Percentiles rank a stretch among this genome's conserved stretches.
Evolutionary conservation across 805 yeast genomes (phyloP).

Genomic region (Priceomyces haplophilus): DNA sequence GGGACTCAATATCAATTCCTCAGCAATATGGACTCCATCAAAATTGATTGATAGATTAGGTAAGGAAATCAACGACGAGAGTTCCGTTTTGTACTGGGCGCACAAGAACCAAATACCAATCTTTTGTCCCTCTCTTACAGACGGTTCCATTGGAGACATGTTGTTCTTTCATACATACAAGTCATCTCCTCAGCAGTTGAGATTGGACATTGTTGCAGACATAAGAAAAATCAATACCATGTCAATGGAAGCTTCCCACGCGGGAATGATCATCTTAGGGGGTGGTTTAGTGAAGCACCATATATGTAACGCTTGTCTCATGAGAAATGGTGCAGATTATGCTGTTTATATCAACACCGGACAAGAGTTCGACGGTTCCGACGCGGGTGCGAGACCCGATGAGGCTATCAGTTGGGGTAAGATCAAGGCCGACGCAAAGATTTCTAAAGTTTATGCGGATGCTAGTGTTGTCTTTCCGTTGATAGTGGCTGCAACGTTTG

Average conservation of each 20-base stretch:
- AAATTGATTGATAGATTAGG: conserved; percentile 90
- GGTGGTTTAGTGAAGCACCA: conserved; percentile 97
- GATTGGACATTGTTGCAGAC: conserved; percentile 91
- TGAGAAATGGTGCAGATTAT: conserved; percentile 99
- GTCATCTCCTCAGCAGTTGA: conserved; percentile 82
- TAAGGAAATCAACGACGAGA: conserved; percentile 90
- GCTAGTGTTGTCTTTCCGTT: conserved; percentile 93
- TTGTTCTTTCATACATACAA: conserved; percentile 97
- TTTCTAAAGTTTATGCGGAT: conserved; percentile 92
- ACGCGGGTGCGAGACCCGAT: conserved; percentile 99
- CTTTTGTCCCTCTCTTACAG: conserved; percentile 96
- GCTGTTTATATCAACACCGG: conserved; percentile 98
- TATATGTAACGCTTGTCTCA: conserved; percentile 94
- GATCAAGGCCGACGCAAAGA: conserved; percentile 89
- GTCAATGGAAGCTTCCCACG: conserved; percentile 91
- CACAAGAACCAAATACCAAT: conserved; percentile 94
- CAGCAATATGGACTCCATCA: conserved; percentile 91
- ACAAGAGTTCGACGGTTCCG: conserved; percentile 98
- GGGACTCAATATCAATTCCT: conserved; percentile 58
- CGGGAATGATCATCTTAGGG: conserved; percentile 95
- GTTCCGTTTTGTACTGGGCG: conserved; percentile 95
- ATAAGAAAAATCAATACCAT: conserved; percentile 86
- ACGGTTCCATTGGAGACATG: conserved; percentile 99
- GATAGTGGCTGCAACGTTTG: conserved; percentile 97
- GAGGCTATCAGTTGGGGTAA: conserved; percentile 99